These are phyloP conservation scores for Paramyrothecium sp. DNA, from an alignment of 2,329 filamentous ascomycete species.

Conservation along the genomic window DNA sequence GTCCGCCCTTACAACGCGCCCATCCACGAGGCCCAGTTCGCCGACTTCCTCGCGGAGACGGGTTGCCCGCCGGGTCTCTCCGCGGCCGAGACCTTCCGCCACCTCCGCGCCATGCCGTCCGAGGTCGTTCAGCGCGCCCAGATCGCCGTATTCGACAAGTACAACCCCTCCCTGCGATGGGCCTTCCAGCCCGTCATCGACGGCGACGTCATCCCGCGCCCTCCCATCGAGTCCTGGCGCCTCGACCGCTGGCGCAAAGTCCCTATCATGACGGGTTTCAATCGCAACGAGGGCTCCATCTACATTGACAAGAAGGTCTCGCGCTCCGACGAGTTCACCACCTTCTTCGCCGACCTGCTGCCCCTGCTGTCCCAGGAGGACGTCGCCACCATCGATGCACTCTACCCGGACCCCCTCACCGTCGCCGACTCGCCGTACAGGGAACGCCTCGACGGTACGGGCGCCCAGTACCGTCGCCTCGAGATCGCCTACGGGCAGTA, in stretches of 20 bases:
- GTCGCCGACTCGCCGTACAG: constrained; percentile 31
- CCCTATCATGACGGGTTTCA: constrained; percentile 65
- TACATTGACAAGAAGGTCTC: constrained; percentile 57
- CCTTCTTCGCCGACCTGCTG: constrained; percentile 60
- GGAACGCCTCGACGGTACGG: constrained; percentile 38
- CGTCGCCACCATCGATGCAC: constrained; percentile 47
- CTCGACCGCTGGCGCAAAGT: constrained; percentile 23
- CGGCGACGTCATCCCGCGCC: constrained; percentile 52
- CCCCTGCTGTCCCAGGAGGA: constrained; percentile 53
- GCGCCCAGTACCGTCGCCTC: constrained; percentile 51
- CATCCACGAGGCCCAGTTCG: constrained; percentile 56
- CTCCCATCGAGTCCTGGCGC: constrained; percentile 57
- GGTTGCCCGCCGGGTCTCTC: constrained; percentile 13
- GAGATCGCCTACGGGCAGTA: constrained; percentile 55
- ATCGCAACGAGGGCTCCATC: constrained; percentile 65
- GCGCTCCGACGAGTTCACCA: constrained; percentile 48
- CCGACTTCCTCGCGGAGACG: constrained; percentile 14
- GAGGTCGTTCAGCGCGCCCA: constrained; percentile 33
- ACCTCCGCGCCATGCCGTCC: constrained; percentile 41
- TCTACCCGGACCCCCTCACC: constrained; percentile 59
- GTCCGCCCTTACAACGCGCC: constrained; percentile 54
- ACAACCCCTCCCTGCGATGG: constrained; percentile 48
- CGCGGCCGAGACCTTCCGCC: constrained; percentile 36
- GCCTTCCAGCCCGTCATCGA: constrained; percentile 69
- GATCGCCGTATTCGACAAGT: constrained; percentile 39